Conservation (phyloP, 2,329 filamentous ascomycete species). For the Albifimbria verrucaria region DNA sequence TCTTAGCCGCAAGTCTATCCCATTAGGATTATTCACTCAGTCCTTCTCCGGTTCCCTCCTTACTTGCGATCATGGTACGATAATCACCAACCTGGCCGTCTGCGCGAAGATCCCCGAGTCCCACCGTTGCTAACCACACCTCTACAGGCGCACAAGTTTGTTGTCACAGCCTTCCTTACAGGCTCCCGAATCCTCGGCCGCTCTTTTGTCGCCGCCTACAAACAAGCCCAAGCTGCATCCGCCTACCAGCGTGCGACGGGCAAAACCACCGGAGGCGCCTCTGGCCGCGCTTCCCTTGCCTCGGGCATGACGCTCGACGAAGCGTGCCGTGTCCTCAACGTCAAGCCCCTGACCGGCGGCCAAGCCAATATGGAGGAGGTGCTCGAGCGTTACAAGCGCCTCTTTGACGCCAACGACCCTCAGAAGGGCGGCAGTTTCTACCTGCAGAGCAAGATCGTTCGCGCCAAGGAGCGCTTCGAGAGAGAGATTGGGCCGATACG, state of each 20-base stretch:
- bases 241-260: constrained; percentile 74
- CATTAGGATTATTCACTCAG: not conserved
- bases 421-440: constrained; percentile 97
- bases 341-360: constrained; percentile 75
- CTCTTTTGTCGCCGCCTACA: constrained; percentile 91
- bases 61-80: not conserved
- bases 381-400: constrained; percentile 83
- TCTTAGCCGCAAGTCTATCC: too few species aligned
- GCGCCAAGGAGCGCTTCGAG: constrained; percentile 90
- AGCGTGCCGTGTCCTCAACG: constrained; percentile 95
- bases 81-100: not conserved
- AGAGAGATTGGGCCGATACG: constrained; percentile 72
- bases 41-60: not conserved
- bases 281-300: constrained; percentile 51
- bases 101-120: constrained; percentile 5
- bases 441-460: constrained; percentile 91
- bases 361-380: constrained; percentile 76
- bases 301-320: constrained; percentile 89
- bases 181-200: constrained; percentile 89
- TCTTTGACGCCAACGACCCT: constrained; percentile 94
- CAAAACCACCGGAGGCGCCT: constrained; percentile 54
- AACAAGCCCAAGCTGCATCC: constrained; percentile 85
- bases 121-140: not conserved
- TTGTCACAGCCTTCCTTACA: constrained; percentile 89
- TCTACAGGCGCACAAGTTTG: constrained; percentile 76